Percentiles rank a stretch among this genome's conserved stretches.
Conservation (phyloP, 306 rosid species). For the Cucumis sativus region DNA sequence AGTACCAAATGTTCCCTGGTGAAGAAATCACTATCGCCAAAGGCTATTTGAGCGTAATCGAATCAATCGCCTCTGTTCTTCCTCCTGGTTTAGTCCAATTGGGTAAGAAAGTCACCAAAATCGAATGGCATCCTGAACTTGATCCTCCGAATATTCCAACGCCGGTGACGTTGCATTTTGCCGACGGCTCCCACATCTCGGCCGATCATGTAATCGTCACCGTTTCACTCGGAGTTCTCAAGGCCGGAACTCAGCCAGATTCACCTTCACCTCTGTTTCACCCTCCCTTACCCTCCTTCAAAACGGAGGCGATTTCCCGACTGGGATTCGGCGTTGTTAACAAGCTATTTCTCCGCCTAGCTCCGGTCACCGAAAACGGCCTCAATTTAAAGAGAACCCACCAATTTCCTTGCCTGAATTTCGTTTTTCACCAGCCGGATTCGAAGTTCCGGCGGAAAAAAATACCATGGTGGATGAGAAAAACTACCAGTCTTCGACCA, state of each 20-base stretch:
- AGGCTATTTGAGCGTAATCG: constrained; percentile 65
- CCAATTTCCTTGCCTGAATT: constrained; percentile 50
- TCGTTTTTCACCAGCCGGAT: constrained; percentile 57
- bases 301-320: constrained; percentile 73
- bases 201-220: constrained; percentile 90
- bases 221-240: constrained; percentile 83
- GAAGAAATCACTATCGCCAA: constrained; percentile 84
- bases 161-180: constrained; percentile 72
- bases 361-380: neutral
- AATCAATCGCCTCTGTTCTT: constrained; percentile 55
- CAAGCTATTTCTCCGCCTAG: constrained; percentile 73
- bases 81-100: constrained; percentile 68
- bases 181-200: constrained; percentile 51
- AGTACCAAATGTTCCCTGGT: constrained; percentile 76
- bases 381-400: constrained; percentile 3
- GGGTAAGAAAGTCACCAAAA: constrained; percentile 41
- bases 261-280: constrained; percentile 60
- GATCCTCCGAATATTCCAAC: constrained; percentile 7
- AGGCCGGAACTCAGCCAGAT: constrained; percentile 49
- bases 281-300: constrained; percentile 75
- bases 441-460: constrained; percentile 49
- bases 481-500: constrained; percentile 59
- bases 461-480: constrained; percentile 95
- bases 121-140: constrained; percentile 48
- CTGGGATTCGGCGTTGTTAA: constrained; percentile 97